Evolutionary conservation across 306 rosid species (phyloP).

Genomic region (Vigna hirtella): DNA sequence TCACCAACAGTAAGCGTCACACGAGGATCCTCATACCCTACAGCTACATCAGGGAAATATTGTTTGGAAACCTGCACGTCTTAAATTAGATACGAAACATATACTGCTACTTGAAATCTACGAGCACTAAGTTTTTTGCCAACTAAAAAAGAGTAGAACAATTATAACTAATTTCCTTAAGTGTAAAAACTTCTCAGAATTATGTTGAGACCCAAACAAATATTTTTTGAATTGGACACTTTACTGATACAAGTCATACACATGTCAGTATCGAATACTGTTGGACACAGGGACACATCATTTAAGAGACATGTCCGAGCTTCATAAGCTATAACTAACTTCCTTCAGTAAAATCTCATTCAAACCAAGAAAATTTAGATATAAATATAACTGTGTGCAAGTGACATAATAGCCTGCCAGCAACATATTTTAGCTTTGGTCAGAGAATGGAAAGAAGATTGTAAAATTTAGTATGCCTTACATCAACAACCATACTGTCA

Average conservation of each 20-base stretch:
- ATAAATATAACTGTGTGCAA: not conserved
- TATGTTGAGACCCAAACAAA: no score
- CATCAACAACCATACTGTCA: conserved; percentile 98
- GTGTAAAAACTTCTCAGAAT: not conserved
- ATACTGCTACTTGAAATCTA: conserved; percentile 11
- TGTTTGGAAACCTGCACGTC: conserved; percentile 77
- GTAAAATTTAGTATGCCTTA: conserved; percentile 29
- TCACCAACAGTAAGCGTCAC: conserved; percentile 88
- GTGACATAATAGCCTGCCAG: conserved; percentile 23
- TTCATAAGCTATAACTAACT: no score
- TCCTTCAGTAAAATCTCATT: not conserved
- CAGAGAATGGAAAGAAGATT: conserved; percentile 21
- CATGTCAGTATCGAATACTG: no score
- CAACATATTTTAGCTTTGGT: conserved; percentile 21
- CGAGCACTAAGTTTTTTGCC: conserved; percentile 14
- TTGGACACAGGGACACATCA: no score
- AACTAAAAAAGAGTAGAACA: conserved; percentile 13
- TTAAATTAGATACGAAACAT: conserved; percentile 13
- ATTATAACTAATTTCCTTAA: conserved; percentile 1
- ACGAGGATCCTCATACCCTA: conserved; percentile 90
- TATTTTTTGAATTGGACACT: no score
- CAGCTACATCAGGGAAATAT: conserved; percentile 82
- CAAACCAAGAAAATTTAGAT: not conserved
- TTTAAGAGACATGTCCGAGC: no score
- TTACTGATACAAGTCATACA: no score